These are phyloP conservation scores for Hibiscus tridactylites DNA, from an alignment of 345 rosid species.

Conservation along the genomic window DNA sequence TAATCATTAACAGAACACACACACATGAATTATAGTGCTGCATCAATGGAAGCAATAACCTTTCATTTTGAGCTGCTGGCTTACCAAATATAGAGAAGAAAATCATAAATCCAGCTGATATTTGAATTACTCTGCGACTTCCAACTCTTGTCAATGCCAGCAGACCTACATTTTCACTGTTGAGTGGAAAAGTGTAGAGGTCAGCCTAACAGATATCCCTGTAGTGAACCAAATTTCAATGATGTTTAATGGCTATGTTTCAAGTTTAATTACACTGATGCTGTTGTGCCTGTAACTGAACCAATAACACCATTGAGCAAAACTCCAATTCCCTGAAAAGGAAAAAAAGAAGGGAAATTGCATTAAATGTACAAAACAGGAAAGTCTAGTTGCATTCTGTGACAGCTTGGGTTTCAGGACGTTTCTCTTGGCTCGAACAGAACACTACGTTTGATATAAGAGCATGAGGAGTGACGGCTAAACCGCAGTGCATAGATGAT, in stretches of 20 bases:
- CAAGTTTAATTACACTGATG: slow-evolving; percentile 48
- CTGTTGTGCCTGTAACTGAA: slow-evolving; percentile 44
- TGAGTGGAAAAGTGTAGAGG: background rate
- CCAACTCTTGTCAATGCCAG: slow-evolving; percentile 69
- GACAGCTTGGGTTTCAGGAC: background rate
- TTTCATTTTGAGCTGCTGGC: background rate
- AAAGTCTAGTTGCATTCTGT: background rate
- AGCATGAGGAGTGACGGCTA: too few relatives aligned
- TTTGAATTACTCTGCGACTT: slow-evolving; percentile 69
- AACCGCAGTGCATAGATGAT: background rate
- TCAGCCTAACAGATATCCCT: background rate
- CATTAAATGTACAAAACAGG: background rate
- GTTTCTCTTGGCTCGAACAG: background rate
- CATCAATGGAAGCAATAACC: slow-evolving; percentile 2
- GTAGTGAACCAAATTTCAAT: background rate
- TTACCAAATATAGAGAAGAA: slow-evolving; percentile 68
- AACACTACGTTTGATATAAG: too few relatives aligned
- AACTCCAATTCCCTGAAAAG: slow-evolving; percentile 47
- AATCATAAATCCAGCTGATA: slow-evolving; percentile 66
- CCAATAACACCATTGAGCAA: slow-evolving; percentile 51
- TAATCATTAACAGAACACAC: too few relatives aligned
- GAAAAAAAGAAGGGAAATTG: slow-evolving; percentile 9
- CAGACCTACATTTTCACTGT: slow-evolving; percentile 69
- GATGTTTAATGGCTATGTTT: background rate
- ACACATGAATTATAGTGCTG: too few relatives aligned